Conservation (phyloP, 2,329 filamentous ascomycete species). For the Blastomyces silverae region DNA sequence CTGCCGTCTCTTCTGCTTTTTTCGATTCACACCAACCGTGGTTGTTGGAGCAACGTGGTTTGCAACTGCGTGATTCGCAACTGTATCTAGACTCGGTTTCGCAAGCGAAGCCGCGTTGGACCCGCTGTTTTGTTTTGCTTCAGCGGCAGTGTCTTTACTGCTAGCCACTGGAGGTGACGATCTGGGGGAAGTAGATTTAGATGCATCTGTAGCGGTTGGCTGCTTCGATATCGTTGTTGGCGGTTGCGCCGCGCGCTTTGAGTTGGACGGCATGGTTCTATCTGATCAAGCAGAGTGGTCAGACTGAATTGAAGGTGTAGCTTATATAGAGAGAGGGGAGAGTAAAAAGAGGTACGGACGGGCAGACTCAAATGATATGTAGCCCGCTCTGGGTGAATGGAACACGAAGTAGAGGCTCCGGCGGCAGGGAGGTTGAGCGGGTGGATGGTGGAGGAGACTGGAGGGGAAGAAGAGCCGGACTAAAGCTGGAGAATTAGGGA, state of each 20-base stretch:
- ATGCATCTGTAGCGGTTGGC: constrained; percentile 10
- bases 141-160: constrained; percentile 3
- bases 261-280: constrained; percentile 22
- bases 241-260: constrained; percentile 21
- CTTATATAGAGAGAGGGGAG: not conserved
- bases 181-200: constrained; percentile 16
- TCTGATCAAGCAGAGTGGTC: not conserved
- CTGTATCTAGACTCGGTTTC: constrained; percentile 17
- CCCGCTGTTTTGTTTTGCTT: constrained; percentile 20
- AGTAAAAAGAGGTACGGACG: constrained; percentile 4
- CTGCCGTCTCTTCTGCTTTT: constrained; percentile 88
- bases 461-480: constrained; percentile 21
- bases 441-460: constrained; percentile 11
- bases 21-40: constrained; percentile 60
- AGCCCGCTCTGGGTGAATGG: constrained; percentile 4
- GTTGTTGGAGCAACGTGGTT: constrained; percentile 7
- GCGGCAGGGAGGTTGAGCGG: constrained; percentile 3
- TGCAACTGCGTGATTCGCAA: constrained; percentile 12
- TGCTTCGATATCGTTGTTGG: constrained; percentile 18
- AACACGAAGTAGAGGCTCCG: constrained; percentile 2
- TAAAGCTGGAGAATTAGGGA: constrained; percentile 23
- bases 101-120: constrained; percentile 27
- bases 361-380: not conserved
- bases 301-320: not conserved
- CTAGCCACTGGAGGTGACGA: constrained; percentile 14